phyloP scores from a whole-genome alignment of 2,329 filamentous ascomycete genomes.

The Talaromyces sp. region DNA sequence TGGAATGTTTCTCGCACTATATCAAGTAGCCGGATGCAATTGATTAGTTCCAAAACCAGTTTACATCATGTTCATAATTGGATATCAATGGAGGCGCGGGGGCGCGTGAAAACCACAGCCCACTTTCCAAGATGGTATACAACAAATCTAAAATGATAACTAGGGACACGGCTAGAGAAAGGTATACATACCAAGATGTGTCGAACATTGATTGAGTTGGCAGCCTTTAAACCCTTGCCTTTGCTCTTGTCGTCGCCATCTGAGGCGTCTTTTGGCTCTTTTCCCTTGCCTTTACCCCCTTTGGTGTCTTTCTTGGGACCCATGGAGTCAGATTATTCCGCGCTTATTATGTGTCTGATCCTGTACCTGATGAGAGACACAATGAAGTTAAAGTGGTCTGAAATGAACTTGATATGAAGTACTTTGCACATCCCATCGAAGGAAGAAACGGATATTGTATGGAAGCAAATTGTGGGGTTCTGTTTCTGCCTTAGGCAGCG shows the following conservation, averaged over 20 bases:
- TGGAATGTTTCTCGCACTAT: conserved; percentile 61
- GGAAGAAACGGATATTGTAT: neutral
- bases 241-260: conserved; percentile 40
- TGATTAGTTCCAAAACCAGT: neutral
- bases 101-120: neutral
- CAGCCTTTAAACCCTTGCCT: conserved; percentile 51
- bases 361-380: neutral
- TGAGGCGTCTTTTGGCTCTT: conserved; percentile 35
- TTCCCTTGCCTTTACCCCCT: conserved; percentile 41
- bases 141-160: neutral
- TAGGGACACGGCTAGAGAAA: neutral
- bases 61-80: neutral
- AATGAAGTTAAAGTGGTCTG: neutral
- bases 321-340: conserved; percentile 27
- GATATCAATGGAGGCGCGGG: neutral
- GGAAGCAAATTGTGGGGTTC: neutral
- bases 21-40: neutral
- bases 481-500: conserved; percentile 7
- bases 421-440: neutral
- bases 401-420: neutral
- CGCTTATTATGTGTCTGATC: neutral
- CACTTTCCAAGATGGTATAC: neutral
- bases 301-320: conserved; percentile 39
- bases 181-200: conserved; percentile 55
- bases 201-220: conserved; percentile 62